phyloP scores from a whole-genome alignment of 1,284 basidiomycete genomes.

The Ceratobasidium sp. region DNA sequence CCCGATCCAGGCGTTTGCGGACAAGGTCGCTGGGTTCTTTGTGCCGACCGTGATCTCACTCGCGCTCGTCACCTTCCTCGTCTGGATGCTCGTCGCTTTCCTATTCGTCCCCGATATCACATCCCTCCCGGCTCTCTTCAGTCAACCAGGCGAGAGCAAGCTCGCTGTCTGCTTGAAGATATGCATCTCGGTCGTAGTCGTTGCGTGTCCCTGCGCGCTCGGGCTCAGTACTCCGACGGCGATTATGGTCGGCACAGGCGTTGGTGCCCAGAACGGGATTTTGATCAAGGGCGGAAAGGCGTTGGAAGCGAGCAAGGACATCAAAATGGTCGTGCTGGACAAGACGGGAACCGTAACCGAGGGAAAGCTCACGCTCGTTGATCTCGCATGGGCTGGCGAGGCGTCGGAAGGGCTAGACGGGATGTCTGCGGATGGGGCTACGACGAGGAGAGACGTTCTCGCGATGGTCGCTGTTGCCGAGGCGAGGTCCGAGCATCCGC shows the following conservation, averaged over 20 bases:
- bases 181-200: slow-evolving; percentile 97
- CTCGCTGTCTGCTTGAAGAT: slow-evolving; percentile 95
- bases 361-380: slow-evolving; percentile 81
- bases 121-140: slow-evolving; percentile 84
- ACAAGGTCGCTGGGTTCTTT: slow-evolving; percentile 93
- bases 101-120: slow-evolving; percentile 60
- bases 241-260: slow-evolving; percentile 99
- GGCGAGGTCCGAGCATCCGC: slow-evolving; percentile 92
- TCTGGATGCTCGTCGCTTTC: slow-evolving; percentile 82
- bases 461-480: slow-evolving; percentile 89
- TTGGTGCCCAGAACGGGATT: slow-evolving; percentile 97
- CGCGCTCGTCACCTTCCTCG: slow-evolving; percentile 81
- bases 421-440: slow-evolving; percentile 69
- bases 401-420: slow-evolving; percentile 57
- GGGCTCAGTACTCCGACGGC: slow-evolving; percentile 97
- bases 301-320: slow-evolving; percentile 87
- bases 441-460: slow-evolving; percentile 71
- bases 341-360: slow-evolving; percentile 98
- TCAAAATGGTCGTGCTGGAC: slow-evolving; percentile 89
- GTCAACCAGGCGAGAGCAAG: slow-evolving; percentile 81
- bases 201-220: slow-evolving; percentile 97
- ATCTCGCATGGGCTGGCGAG: slow-evolving; percentile 76
- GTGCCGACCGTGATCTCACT: slow-evolving; percentile 92
- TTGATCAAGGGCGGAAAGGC: slow-evolving; percentile 97
- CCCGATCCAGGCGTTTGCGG: slow-evolving; percentile 97